A percentile compares a stretch with the other conserved stretches of the same genome.
Conservation (phyloP, 352 stramenopile genomes). For the Globisporangium spinosum region DNA sequence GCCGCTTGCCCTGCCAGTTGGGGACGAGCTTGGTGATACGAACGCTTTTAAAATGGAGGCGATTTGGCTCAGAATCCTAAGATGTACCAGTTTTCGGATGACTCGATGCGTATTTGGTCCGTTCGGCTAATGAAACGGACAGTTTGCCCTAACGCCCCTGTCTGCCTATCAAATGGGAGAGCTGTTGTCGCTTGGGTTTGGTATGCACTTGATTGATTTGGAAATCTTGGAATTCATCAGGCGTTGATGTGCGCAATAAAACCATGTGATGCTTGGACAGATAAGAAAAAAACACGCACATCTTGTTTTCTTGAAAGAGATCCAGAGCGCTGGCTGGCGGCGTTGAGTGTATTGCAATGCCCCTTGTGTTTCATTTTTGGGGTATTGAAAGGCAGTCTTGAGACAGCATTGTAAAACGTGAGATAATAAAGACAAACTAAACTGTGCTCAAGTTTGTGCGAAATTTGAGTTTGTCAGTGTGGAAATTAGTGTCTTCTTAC, state of each 20-base stretch:
- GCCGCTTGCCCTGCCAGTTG: not conserved
- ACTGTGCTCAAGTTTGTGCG: too few relatives aligned
- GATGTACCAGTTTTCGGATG: not conserved
- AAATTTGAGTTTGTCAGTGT: not conserved
- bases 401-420: too few relatives aligned
- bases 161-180: not conserved
- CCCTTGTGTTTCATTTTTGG: not conserved
- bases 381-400: too few relatives aligned
- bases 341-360: not conserved
- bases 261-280: not conserved
- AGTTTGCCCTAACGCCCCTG: not conserved
- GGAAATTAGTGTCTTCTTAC: not conserved
- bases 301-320: not conserved
- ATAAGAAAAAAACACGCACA: not conserved
- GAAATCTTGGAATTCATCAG: not conserved
- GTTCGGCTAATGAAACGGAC: not conserved
- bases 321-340: not conserved
- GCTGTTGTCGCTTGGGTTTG: not conserved
- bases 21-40: too few relatives aligned
- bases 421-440: too few relatives aligned
- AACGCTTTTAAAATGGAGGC: not conserved
- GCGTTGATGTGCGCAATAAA: not conserved
- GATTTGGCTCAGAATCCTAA: constrained; percentile 1
- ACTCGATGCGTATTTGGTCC: constrained; percentile 1
- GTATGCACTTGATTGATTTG: not conserved